Base-by-base conservation (phyloP, 1,284 basidiomycete species). In the Tilletiopsis washingtonensis region DNA sequence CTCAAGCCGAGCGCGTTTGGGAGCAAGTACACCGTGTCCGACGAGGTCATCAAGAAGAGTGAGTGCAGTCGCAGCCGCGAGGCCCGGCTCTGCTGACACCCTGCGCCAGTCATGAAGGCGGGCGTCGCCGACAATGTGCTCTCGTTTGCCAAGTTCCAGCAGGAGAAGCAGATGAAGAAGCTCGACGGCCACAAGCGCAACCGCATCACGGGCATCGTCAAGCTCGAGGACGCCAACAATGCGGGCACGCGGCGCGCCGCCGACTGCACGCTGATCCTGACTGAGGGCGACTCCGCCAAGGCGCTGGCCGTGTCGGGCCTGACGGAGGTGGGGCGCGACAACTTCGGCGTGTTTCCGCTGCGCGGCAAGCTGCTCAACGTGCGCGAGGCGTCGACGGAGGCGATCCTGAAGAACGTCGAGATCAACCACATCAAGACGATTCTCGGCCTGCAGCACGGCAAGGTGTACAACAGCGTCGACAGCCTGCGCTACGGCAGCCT, bases 241-340 rank as follows among this genome's bases (percentile, higher is more conserved):
- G 94, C 94, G 3, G 94, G 94, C 34, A 88, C 88, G 1, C 83
- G 79, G 62, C 79, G 84, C 45, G 89, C 83, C 5, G 80, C 80
- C 45, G 81, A 86, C 46, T 98, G 94, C 68, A 98, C 94, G 0
- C 81, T 99, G 53, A 98, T 99, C 60, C 79, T 99, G 17, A 98
- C 94, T 0, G 94, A 99, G 82, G 94, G 94, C 79, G 93, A 98
- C 77, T 98, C 94, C 21, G 94, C 94, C 79, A 97, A 97, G 75
- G 83, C 91, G 11, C 80, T 98, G 19, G 94, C 94, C 9, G 85
- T 98, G 25, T 89, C 91, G 39, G 94, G 94, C 53, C 81, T 98
- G 34, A 82, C 84, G 57, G 91, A 96, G 37, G 91, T 97, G 50
- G 94, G 94, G 12, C 85, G 94, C 57, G 91, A 99, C 75, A 84